phyloP scores from a whole-genome alignment of 768 basidiomycete genomes.

The Lactarius evosmus region DNA sequence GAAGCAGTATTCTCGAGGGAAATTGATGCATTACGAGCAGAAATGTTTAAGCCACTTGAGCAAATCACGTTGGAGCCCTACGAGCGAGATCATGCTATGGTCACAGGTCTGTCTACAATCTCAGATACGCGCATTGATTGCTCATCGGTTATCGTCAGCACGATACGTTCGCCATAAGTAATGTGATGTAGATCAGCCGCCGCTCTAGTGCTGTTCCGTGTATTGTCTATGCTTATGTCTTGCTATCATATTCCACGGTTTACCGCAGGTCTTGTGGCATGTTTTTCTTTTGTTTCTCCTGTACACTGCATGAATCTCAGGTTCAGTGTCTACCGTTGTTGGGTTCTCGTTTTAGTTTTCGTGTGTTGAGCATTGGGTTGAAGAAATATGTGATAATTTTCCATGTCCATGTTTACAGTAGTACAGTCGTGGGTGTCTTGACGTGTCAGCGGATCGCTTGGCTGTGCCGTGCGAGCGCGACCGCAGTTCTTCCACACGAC shows the following conservation, averaged over 20 bases:
- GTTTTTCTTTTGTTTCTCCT: neutral
- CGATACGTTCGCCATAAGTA: constrained; percentile 47
- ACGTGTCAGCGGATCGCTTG: neutral
- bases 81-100: constrained; percentile 89
- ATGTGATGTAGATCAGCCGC: constrained; percentile 1
- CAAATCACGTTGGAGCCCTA: constrained; percentile 95
- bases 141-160: constrained; percentile 33
- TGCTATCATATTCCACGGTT: constrained; percentile 20
- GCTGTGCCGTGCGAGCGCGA: neutral
- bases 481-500: neutral
- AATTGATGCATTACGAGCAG: constrained; percentile 72
- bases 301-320: neutral
- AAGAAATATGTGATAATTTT: neutral
- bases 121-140: constrained; percentile 5
- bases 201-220: constrained; percentile 12
- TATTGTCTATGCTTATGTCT: constrained; percentile 22
- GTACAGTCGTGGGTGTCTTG: neutral
- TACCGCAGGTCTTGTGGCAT: neutral
- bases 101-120: constrained; percentile 54
- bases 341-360: neutral
- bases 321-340: neutral
- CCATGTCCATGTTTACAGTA: no score
- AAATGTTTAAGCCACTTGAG: constrained; percentile 89
- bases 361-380: neutral
- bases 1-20: constrained; percentile 88